A percentile compares a stretch with the other conserved stretches of the same genome.
Evolutionary conservation across 148 eudicot species (phyloP).

Genomic region (Silene uniflora): DNA sequence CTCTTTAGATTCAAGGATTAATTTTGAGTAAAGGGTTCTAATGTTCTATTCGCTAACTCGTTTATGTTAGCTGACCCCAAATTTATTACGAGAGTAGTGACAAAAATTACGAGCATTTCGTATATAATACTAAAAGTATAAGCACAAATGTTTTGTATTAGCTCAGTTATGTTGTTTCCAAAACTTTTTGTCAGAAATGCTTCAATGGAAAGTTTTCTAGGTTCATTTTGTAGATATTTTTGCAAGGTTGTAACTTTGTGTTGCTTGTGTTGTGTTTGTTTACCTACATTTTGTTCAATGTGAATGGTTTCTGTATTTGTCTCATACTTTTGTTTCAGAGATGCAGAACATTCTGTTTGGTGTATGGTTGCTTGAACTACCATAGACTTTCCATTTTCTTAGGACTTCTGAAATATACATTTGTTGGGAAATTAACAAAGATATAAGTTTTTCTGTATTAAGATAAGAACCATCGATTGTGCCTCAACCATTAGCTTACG

Average conservation of each 20-base stretch:
- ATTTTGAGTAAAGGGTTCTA: not conserved
- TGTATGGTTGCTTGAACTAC: constrained; percentile 2
- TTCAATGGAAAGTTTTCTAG: not conserved
- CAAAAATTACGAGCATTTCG: too few relatives aligned
- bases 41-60: not conserved
- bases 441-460: too few relatives aligned
- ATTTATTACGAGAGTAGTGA: not conserved
- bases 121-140: too few relatives aligned
- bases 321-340: not conserved
- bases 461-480: too few relatives aligned
- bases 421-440: not conserved
- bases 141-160: too few relatives aligned
- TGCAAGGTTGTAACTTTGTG: too few relatives aligned
- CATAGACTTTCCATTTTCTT: not conserved
- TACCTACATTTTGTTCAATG: constrained; percentile 4
- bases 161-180: not conserved
- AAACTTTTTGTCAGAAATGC: not conserved
- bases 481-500: too few relatives aligned
- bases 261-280: too few relatives aligned
- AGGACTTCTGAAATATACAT: not conserved
- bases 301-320: not conserved
- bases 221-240: too few relatives aligned
- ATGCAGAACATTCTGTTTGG: not conserved
- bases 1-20: too few relatives aligned
- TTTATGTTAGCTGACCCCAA: not conserved